These are phyloP conservation scores for Lyophyllum shimeji DNA, from an alignment of 768 basidiomycete species.

Conservation along the genomic window DNA sequence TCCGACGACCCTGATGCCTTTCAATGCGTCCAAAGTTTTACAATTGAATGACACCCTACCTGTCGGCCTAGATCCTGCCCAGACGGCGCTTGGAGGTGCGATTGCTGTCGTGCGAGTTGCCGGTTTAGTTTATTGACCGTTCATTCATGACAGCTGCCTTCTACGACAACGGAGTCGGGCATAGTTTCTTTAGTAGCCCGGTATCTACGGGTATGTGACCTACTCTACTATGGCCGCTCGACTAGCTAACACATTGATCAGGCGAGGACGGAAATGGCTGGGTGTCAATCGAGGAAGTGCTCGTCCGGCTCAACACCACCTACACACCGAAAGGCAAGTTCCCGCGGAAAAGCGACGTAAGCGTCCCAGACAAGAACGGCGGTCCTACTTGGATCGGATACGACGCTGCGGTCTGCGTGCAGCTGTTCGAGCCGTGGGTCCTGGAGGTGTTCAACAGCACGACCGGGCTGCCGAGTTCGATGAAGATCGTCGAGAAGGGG, in stretches of 20 bases:
- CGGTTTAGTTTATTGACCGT: background rate
- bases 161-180: constrained; percentile 29
- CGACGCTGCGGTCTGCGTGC: constrained; percentile 38
- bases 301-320: constrained; percentile 35
- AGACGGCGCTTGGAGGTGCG: constrained; percentile 25
- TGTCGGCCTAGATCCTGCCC: constrained; percentile 19
- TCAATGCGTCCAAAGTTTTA: constrained; percentile 21
- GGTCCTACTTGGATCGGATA: constrained; percentile 33
- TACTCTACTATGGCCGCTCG: background rate
- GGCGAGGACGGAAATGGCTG: constrained; percentile 33
- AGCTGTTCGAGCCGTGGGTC: constrained; percentile 42
- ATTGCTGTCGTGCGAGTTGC: background rate
- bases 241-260: constrained; percentile 2
- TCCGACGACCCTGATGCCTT: constrained; percentile 23
- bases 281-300: constrained; percentile 31
- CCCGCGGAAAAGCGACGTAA: constrained; percentile 15
- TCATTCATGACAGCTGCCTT: constrained; percentile 26
- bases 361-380: constrained; percentile 24
- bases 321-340: constrained; percentile 33
- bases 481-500: constrained; percentile 30
- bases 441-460: constrained; percentile 37
- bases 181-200: constrained; percentile 25
- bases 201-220: constrained; percentile 24
- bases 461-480: constrained; percentile 26
- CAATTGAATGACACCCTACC: constrained; percentile 24